These are phyloP conservation scores for Penicillium sp. DNA, from an alignment of 2,329 filamentous ascomycete genomes.

Conservation along the genomic window DNA sequence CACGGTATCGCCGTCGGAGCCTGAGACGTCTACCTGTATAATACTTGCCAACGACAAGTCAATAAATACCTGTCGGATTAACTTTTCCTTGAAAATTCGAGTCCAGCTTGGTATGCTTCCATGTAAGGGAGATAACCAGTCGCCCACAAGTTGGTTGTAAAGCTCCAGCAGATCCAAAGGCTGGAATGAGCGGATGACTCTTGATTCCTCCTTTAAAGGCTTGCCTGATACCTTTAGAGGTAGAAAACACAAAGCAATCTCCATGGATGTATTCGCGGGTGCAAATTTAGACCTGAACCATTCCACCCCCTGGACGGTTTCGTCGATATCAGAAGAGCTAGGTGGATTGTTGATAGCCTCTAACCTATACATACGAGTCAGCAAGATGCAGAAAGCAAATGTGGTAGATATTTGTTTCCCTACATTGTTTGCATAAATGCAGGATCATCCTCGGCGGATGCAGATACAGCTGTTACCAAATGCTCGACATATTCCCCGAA, in stretches of 20 bases:
- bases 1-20: neutral
- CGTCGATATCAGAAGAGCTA: constrained; percentile 34
- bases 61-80: constrained; percentile 32
- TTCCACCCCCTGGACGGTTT: constrained; percentile 28
- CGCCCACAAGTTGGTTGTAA: constrained; percentile 34
- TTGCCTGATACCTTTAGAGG: constrained; percentile 14
- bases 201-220: neutral
- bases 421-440: constrained; percentile 28
- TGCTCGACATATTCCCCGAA: constrained; percentile 24
- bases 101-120: constrained; percentile 31
- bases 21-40: constrained; percentile 18
- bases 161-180: constrained; percentile 21
- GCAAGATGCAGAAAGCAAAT: neutral
- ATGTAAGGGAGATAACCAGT: constrained; percentile 34
- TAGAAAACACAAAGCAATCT: constrained; percentile 19
- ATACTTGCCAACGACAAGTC: constrained; percentile 36
- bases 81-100: constrained; percentile 36
- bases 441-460: constrained; percentile 8
- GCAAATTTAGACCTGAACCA: constrained; percentile 21
- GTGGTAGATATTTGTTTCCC: constrained; percentile 9
- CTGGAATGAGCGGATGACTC: constrained; percentile 14
- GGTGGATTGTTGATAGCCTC: constrained; percentile 27
- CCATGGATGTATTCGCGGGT: constrained; percentile 4
- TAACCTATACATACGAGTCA: constrained; percentile 24
- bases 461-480: constrained; percentile 16